Evolutionary conservation across 495 filamentous ascomycete genomes (phyloP), one percentile per base, ranked within the genome.

Genomic region (Hypoxylon crocopeplum): DNA sequence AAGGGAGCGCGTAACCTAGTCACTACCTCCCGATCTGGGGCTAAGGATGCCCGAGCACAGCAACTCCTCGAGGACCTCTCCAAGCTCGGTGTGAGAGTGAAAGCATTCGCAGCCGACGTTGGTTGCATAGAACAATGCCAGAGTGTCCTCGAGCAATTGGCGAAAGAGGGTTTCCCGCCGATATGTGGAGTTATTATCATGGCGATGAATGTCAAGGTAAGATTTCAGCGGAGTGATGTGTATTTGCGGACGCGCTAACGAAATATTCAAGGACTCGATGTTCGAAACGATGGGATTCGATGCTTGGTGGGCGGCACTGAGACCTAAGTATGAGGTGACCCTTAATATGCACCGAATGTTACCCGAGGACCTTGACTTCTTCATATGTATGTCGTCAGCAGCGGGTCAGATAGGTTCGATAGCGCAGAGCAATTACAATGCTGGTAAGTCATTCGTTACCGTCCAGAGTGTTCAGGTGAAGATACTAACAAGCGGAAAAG

Each of bases 351-450:
- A 86, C 56, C 42, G 79, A 15, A 41, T 51, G 10, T 69, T 85
- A 25, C 59, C 38, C 25, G 67, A 69, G n/a, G 51, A 59, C 33
- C 71, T 87, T 1, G 84, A 87, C 60, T 88, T 89, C 72, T 87
- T 89, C 63, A 67, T 87, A 37, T 69, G 76, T 11, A 70, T 86
- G 7, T 83, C 82, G n/a, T 88, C 86, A 1, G 56, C 81, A 0
- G 68, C 78, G 6, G 82, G 77, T 3, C 62, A 82, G 2, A 62
- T 83, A n/a, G 85, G 85, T 8, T 76, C 66, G 21, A 58, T 56
- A 8, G 70, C 72, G 0, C 78, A 83, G 58, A 67, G 77, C 21
- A 79, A 80, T 49, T 83, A 83, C 62, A 75, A 76, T 12, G 73
- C 78, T 3, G 80, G 75, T 33, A 75, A 74, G 50, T 71, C 72